A percentile compares a stretch with the other conserved stretches of the same genome.
Conservation (phyloP, 1,139 yeast genomes). For the Candida labiduridarum region DNA sequence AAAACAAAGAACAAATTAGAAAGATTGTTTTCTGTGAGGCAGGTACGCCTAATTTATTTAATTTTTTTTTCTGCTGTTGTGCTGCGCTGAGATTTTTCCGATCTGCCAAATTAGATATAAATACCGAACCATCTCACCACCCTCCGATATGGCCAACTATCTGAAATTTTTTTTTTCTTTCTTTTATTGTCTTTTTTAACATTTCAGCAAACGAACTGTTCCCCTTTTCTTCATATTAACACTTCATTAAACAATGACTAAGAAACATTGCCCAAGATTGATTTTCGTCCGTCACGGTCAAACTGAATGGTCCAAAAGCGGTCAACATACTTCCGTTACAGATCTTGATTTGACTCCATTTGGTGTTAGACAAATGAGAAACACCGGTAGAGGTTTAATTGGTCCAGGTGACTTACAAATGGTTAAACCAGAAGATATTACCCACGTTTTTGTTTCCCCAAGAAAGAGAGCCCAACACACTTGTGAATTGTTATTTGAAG, state of each 20-base stretch:
- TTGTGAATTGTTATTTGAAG: slow-evolving; percentile 54
- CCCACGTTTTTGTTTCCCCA: slow-evolving; percentile 75
- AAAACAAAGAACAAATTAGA: background rate
- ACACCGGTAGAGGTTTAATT: slow-evolving; percentile 72
- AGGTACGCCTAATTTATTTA: background rate
- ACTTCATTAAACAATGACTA: slow-evolving; percentile 16
- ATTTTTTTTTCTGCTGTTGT: background rate
- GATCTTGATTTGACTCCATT: slow-evolving; percentile 76
- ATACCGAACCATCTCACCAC: background rate
- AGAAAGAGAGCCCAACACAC: slow-evolving; percentile 79
- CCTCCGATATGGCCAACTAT: background rate
- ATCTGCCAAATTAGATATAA: background rate
- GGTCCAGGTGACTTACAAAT: slow-evolving; percentile 54
- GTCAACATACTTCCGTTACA: slow-evolving; percentile 86
- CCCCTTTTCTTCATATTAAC: background rate
- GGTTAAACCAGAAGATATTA: slow-evolving; percentile 64
- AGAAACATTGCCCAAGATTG: slow-evolving; percentile 65
- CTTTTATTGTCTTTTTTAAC: background rate
- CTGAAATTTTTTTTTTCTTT: background rate
- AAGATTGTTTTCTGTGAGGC: background rate
- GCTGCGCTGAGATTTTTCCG: background rate
- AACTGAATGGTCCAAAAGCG: slow-evolving; percentile 93
- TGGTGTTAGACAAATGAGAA: slow-evolving; percentile 75
- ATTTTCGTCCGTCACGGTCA: slow-evolving; percentile 86
- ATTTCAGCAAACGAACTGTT: no score